These are phyloP conservation scores for Rhododendron henanense DNA, from an alignment of 148 eudicot genomes.

Conservation along the genomic window DNA sequence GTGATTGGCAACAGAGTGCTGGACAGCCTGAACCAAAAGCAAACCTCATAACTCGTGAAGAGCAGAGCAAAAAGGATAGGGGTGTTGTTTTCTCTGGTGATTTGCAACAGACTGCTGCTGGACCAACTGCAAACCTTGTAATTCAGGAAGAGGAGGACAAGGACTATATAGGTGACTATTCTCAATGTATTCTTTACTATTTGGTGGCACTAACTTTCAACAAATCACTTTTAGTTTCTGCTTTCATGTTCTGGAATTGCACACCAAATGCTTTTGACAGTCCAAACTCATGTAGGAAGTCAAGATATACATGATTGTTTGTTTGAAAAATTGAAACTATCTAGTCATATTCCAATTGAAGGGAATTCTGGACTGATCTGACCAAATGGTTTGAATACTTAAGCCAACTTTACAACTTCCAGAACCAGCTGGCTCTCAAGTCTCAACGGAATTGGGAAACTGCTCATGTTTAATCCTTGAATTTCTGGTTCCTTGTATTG, in stretches of 20 bases:
- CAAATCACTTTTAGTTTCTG: not conserved
- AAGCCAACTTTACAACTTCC: not conserved
- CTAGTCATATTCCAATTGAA: not conserved
- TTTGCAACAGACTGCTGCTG: slow-evolving; percentile 3
- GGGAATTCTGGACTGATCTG: not conserved
- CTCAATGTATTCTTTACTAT: not conserved
- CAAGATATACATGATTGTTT: not conserved
- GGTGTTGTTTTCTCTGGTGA: slow-evolving; percentile 3
- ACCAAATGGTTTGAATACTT: not conserved
- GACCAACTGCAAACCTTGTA: not conserved
- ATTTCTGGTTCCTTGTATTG: not conserved
- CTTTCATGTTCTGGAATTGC: not conserved
- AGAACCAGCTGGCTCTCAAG: not conserved
- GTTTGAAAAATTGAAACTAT: not conserved
- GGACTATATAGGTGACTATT: slow-evolving; percentile 14
- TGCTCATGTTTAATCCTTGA: not conserved
- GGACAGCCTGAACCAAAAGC: not conserved
- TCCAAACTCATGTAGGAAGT: not conserved
- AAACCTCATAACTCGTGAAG: too few species aligned
- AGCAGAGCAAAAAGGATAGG: not conserved
- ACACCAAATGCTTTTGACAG: not conserved
- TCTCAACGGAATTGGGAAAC: not conserved
- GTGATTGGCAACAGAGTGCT: slow-evolving; percentile 5
- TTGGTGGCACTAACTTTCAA: not conserved
- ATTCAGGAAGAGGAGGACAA: not conserved